phyloP scores from a whole-genome alignment of 164 flowering plant species.

The Protea cynaroides region DNA sequence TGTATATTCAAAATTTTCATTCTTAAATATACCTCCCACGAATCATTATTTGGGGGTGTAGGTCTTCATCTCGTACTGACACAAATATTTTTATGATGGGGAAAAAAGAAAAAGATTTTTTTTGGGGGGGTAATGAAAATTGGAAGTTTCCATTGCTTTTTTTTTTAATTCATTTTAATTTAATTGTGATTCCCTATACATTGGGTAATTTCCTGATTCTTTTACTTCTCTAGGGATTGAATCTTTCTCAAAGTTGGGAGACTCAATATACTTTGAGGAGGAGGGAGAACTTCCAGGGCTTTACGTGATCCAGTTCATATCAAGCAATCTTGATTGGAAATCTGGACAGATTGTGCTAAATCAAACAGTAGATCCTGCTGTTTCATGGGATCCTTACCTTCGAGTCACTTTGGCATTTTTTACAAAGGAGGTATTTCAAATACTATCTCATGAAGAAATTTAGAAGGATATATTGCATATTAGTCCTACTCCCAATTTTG shows the following conservation, averaged over 20 bases:
- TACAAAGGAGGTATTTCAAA: conserved; percentile 31
- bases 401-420: conserved; percentile 46
- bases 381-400: conserved; percentile 62
- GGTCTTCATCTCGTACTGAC: no score
- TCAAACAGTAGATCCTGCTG: conserved; percentile 57
- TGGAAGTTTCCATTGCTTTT: background rate
- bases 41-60: no score
- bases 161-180: background rate
- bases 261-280: conserved; percentile 30
- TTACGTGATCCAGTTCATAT: conserved; percentile 72
- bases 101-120: no score
- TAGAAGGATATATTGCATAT: no score
- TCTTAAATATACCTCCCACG: background rate
- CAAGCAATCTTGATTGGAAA: conserved; percentile 75
- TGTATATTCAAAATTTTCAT: background rate
- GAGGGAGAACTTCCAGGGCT: conserved; percentile 43
- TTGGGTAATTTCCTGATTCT: background rate
- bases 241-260: conserved; percentile 80
- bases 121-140: background rate
- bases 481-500: no score
- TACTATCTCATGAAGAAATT: no score
- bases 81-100: no score
- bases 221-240: conserved; percentile 43
- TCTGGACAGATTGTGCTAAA: conserved; percentile 39
- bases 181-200: background rate